Evolutionary conservation across 2,329 filamentous ascomycete species (phyloP), one percentile per base, ranked within the genome.

Genomic region (Cytospora piceicola): DNA sequence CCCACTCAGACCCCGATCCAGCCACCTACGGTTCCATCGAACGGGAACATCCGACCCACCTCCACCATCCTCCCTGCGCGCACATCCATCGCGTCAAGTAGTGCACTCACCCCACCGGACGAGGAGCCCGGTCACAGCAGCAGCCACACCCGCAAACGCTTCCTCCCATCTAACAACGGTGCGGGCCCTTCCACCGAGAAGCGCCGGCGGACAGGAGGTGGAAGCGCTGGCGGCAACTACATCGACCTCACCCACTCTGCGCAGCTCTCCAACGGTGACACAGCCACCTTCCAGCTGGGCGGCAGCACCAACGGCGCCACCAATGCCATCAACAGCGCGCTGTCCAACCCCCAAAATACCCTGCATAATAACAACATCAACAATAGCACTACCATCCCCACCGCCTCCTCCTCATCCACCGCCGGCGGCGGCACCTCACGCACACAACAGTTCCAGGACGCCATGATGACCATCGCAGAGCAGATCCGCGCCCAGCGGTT

Each of bases 61-160:
- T 74, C 76, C 3, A 78, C 77, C 9, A 66, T 73, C 6, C 75
- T 81, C 7, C 78, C 79, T 1, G 76, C 79, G 14, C 78, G 78
- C 51, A 71, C 77, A 3, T 76, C 79, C 15, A 74, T 79, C 63
- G 71, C 74, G 29, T 78, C 78, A 39, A 76, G 77, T 4, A 82
- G 76, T 51, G 84, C 81, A 1, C 77, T 86, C 32, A 87, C 85
- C 1, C 85, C 84, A 0, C 84, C 84, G 2, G 84, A 87, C 56
- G 85, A 87, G 69, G 61, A 63, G 61, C 61, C 54, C 12, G 39
- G 39, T 42, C 76, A 77, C 6, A 55, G 29, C 7, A 65, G 51
- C 11, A 39, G 15, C 1, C 78, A 78, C 49, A 74, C 76, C 3
- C 80, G 80, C 49, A 85, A 85, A 70, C 77, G 79, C 30, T 78